Base-by-base conservation (phyloP, 352 stramenopile species). In the Phytopythium delawarense region DNA sequence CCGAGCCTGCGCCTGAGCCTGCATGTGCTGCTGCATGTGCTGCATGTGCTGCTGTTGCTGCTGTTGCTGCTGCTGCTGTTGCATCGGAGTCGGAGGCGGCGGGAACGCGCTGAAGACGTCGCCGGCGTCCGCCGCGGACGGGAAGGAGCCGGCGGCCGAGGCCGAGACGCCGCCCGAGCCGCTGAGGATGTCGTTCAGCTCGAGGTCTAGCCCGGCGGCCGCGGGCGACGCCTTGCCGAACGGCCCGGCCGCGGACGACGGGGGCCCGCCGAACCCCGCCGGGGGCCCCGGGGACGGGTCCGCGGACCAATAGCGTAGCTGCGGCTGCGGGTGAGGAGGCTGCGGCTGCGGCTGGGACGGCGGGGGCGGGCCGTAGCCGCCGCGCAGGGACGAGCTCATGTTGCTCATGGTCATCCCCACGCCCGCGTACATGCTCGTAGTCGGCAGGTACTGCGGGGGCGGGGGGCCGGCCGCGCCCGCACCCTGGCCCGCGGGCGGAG, bases 101-200 rank as follows among this genome's bases (percentile, higher is more conserved):
- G 37, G 51, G 48, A 44, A 57, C 13, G 50, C 32, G 28, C 35
- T n/a, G 30, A 57, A 57, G 28, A 57, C 40, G 16, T 57, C 50
- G 23, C 30, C 51, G 3, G 45, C 21, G 35, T 35, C 48, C 21
- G 34, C 23, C 23, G 55, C 23, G 25, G 25, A 28, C 2, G 53
- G 51, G 3, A 70, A 64, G 28, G 63, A 46, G 55, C 72, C 68
- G 12, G 59, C 46, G 20, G 63, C 30, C n/a, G 57, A 28, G 25
- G 25, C 25, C 25, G 25, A 28, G 25, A 28, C 25, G 25, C 25
- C 35, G 6, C 56, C 52, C 40, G 55, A 13, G 32, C 21, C 18
- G 54, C 28, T 5, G 11, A 87, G 32, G 35, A 85, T 81, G 15
- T 76, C 78, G 37, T 63, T 54, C 15, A 83, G 67, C 55, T 77